Base-by-base conservation (phyloP, 1,284 basidiomycete species). In the Bjerkandera adusta region DNA sequence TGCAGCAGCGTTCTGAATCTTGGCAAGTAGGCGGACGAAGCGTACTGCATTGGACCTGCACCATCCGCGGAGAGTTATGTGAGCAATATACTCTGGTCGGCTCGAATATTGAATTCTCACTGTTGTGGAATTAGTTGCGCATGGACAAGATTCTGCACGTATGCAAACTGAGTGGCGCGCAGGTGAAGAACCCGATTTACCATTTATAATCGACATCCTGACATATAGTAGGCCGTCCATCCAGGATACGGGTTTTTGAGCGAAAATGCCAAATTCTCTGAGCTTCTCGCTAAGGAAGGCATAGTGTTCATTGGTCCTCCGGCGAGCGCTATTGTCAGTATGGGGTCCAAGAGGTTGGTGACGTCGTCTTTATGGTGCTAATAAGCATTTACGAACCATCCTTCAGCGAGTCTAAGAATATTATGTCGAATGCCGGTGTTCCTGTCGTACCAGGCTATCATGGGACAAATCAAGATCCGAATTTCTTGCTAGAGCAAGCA, bases 301-400 rank as follows among this genome's bases (percentile, higher is more conserved):
- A 88, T 99, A 53, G 84, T 91, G 13, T 99, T 99, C 65, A 95
- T 99, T 59, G 96, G 96, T 6, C 96, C 96, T 37, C 91, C 94
- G 20, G 85, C 93, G 6, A 83, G 85, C 61, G 95, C 95, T 46
- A 99, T 99, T 56, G 81, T 95, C 16, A 87, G 85, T 51, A 94
- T 95, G 92, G 92, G 92, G 3, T 91, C 88, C 4, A 95, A 95
- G 70, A 91, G 82, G 88, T 85, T 35, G 12, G 53, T 15, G 18
- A n/a, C 15, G 45, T 29, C 22, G 13, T 36, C 13, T 27, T 16
- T 38, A 24, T 46, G 21, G 21, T 27, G 11, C 6, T 15, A 39
- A 20, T 15, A 26, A 32, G 30, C 30, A 4, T 11, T 10, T 25
- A 12, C 34, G 29, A 29, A 41, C 12, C 7, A 16, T 32, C 50